Evolutionary conservation across 345 rosid species (phyloP).

Genomic region (Boechera divaricarpa): DNA sequence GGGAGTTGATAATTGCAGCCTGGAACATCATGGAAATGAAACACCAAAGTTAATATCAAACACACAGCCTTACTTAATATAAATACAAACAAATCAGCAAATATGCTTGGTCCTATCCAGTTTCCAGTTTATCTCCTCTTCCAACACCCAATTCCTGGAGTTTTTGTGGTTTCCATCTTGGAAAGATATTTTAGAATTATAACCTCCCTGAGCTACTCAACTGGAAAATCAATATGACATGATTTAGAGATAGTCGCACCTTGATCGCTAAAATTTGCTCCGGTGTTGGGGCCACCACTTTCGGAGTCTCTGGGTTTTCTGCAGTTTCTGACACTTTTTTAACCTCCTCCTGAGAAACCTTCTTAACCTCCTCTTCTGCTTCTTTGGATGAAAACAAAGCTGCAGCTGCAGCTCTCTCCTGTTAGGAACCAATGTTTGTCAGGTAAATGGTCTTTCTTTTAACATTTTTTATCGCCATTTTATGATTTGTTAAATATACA

Average conservation of each 20-base stretch:
- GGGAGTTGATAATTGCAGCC: conserved; percentile 99
- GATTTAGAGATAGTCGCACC: conserved; percentile 52
- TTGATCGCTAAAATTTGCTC: conserved; percentile 96
- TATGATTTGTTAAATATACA: neutral
- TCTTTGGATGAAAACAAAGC: conserved; percentile 85
- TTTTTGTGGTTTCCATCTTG: too few relatives aligned
- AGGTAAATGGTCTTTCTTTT: neutral
- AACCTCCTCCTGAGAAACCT: conserved; percentile 68
- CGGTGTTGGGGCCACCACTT: conserved; percentile 88
- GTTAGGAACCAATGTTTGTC: conserved; percentile 20
- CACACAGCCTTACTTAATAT: conserved; percentile 17
- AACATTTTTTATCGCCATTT: neutral
- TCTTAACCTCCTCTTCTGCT: conserved; percentile 84
- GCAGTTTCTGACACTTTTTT: conserved; percentile 57
- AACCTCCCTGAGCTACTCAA: neutral
- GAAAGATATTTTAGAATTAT: neutral
- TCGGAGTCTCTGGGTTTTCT: conserved; percentile 65
- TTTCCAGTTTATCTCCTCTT: conserved; percentile 10
- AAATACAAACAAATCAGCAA: neutral
- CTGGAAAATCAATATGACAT: neutral
- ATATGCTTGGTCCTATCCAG: conserved; percentile 14
- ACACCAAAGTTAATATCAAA: conserved; percentile 30
- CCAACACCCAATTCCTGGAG: too few relatives aligned
- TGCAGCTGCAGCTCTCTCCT: conserved; percentile 95
- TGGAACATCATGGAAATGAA: conserved; percentile 50